Percentiles rank a stretch among this genome's conserved stretches.
Evolutionary conservation across 441 rosid species (phyloP).

Genomic region (Erodium trifolium): DNA sequence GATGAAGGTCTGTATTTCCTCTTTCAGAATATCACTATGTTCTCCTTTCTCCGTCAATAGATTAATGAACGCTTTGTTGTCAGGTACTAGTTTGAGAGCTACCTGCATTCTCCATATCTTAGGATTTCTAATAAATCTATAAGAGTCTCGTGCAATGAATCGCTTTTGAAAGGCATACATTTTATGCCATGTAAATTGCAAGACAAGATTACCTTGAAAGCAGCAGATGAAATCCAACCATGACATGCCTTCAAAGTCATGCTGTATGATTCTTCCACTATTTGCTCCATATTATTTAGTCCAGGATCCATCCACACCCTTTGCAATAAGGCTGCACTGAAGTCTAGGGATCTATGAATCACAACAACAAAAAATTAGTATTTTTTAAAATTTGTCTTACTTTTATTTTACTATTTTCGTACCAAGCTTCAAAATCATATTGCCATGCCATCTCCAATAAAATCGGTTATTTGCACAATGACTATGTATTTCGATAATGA

Average conservation of each 20-base stretch:
- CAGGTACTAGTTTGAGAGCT: conserved; percentile 66
- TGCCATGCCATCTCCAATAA: too few relatives aligned
- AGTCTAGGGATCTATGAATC: conserved; percentile 40
- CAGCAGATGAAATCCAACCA: conserved; percentile 91
- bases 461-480: too few relatives aligned
- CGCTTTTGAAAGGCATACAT: too few relatives aligned
- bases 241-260: conserved; percentile 72
- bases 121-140: too few relatives aligned
- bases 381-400: too few relatives aligned
- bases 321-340: conserved; percentile 45
- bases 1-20: conserved; percentile 49
- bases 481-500: too few relatives aligned
- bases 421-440: too few relatives aligned
- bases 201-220: conserved; percentile 50
- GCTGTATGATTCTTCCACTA: conserved; percentile 71
- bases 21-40: conserved; percentile 35
- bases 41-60: conserved; percentile 52
- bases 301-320: conserved; percentile 39
- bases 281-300: conserved; percentile 49
- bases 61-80: conserved; percentile 45
- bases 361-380: too few relatives aligned
- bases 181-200: too few relatives aligned
- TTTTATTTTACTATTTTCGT: too few relatives aligned
- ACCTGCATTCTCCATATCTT: conserved; percentile 31
- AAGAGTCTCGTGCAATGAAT: too few relatives aligned